Conservation (phyloP, 1,139 yeast genomes). For the Blastobotrys serpentis region DNA sequence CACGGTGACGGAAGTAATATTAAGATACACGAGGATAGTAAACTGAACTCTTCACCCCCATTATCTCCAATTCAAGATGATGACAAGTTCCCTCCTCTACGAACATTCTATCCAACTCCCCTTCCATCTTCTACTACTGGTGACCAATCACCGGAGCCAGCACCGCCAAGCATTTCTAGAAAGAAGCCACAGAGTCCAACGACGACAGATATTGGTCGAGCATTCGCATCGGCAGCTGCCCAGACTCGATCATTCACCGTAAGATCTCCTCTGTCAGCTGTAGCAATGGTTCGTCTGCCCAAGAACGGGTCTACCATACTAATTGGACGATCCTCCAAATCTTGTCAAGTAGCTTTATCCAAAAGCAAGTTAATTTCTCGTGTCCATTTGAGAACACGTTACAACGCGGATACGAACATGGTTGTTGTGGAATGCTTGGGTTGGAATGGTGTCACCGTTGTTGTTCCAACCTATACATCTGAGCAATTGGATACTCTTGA, state of each 20-base stretch:
- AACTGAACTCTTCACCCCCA: conserved; percentile 5
- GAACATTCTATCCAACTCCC: conserved; percentile 32
- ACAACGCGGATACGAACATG: conserved; percentile 32
- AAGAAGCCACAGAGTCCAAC: conserved; percentile 10
- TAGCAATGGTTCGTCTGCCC: conserved; percentile 36
- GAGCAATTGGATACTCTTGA: conserved; percentile 28
- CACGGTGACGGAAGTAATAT: conserved; percentile 7
- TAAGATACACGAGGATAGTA: conserved; percentile 7
- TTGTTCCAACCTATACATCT: conserved; percentile 47
- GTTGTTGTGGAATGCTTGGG: conserved; percentile 58
- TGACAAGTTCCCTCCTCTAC: conserved; percentile 12
- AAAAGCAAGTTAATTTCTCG: conserved; percentile 65
- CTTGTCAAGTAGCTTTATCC: conserved; percentile 58
- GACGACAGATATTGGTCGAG: conserved; percentile 7
- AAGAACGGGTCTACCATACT: conserved; percentile 36
- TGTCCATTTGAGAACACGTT: conserved; percentile 52
- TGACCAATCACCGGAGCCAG: conserved; percentile 15
- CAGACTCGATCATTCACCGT: conserved; percentile 25
- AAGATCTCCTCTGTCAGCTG: conserved; percentile 35
- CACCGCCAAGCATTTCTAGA: conserved; percentile 11
- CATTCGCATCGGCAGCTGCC: conserved; percentile 23
- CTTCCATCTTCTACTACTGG: conserved; percentile 26
- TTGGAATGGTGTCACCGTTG: conserved; percentile 64
- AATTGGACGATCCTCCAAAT: conserved; percentile 66
- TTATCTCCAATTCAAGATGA: conserved; percentile 3